Percentiles rank a stretch among this genome's conserved stretches.
Evolutionary conservation across 1,284 basidiomycete genomes (phyloP).

Genomic region (Malassezia globosa): DNA sequence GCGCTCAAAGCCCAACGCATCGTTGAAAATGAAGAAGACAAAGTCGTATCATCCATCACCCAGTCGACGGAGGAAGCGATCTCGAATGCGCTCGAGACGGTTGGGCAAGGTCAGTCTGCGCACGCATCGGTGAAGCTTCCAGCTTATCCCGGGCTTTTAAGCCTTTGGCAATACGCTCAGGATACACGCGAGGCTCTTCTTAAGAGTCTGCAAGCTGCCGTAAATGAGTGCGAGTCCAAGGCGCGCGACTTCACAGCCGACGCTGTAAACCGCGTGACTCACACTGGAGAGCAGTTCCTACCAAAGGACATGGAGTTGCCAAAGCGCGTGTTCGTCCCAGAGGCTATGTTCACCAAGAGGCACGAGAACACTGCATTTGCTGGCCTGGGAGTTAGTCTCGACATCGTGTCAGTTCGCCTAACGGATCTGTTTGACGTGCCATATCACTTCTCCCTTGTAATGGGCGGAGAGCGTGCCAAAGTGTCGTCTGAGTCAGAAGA

Average conservation of each 20-base stretch:
- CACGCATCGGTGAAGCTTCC: constrained; percentile 50
- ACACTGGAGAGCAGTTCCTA: constrained; percentile 66
- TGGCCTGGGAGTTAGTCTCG: constrained; percentile 32
- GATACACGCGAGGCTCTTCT: constrained; percentile 73
- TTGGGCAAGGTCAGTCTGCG: constrained; percentile 61
- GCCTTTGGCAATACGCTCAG: constrained; percentile 75
- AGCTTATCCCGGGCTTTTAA: constrained; percentile 72
- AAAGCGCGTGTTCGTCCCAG: constrained; percentile 72
- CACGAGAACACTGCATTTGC: constrained; percentile 49
- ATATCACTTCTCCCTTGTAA: constrained; percentile 50
- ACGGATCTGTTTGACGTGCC: constrained; percentile 80
- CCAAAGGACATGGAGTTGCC: constrained; percentile 50
- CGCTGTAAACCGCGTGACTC: constrained; percentile 60
- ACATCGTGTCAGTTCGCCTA: constrained; percentile 47
- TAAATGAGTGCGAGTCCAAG: constrained; percentile 71
- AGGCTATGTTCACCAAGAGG: constrained; percentile 78
- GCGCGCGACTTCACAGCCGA: constrained; percentile 61
- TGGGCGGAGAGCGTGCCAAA: constrained; percentile 52
- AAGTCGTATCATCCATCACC: constrained; percentile 56
- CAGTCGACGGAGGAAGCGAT: constrained; percentile 52
- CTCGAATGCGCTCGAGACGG: constrained; percentile 61
- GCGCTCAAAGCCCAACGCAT: constrained; percentile 65
- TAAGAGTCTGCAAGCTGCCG: constrained; percentile 67
- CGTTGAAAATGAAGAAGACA: constrained; percentile 71
- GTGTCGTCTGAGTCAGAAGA: constrained; percentile 23